phyloP scores from a whole-genome alignment of 495 filamentous ascomycete genomes.

The Xylona heveae region DNA sequence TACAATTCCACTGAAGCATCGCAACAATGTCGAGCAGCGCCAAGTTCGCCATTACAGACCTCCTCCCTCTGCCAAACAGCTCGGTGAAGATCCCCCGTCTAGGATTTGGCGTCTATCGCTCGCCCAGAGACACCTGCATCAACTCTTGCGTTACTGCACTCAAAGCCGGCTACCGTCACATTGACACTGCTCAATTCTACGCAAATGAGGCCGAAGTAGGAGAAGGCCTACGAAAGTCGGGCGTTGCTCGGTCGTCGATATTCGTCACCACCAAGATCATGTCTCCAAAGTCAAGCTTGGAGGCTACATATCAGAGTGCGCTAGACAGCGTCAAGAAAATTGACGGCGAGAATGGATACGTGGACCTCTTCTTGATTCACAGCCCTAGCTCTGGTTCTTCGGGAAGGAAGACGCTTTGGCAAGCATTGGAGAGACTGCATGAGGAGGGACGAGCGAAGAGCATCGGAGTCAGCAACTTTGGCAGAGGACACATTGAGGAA shows the following conservation, averaged over 20 bases:
- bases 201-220: conserved; percentile 47
- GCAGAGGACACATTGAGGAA: conserved; percentile 35
- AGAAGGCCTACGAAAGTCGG: conserved; percentile 30
- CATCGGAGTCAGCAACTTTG: conserved; percentile 57
- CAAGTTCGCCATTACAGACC: conserved; percentile 27
- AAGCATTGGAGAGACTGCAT: conserved; percentile 37
- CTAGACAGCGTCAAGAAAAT: conserved; percentile 40
- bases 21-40: no score
- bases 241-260: conserved; percentile 31
- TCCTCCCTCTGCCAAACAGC: conserved; percentile 32
- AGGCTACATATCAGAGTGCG: conserved; percentile 34
- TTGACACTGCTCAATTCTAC: conserved; percentile 56
- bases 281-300: conserved; percentile 27
- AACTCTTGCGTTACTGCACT: conserved; percentile 39
- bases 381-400: conserved; percentile 29
- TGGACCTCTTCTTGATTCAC: conserved; percentile 54
- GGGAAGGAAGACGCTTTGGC: conserved; percentile 38
- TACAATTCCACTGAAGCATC: no score
- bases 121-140: conserved; percentile 25
- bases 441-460: conserved; percentile 33
- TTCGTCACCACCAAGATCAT: conserved; percentile 52
- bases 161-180: conserved; percentile 42
- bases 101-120: conserved; percentile 57
- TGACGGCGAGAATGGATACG: conserved; percentile 35
- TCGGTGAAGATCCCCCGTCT: conserved; percentile 35